Evolutionary conservation across 192 early-diverging fungal species (phyloP).

Genomic region (Coemansia sp.): DNA sequence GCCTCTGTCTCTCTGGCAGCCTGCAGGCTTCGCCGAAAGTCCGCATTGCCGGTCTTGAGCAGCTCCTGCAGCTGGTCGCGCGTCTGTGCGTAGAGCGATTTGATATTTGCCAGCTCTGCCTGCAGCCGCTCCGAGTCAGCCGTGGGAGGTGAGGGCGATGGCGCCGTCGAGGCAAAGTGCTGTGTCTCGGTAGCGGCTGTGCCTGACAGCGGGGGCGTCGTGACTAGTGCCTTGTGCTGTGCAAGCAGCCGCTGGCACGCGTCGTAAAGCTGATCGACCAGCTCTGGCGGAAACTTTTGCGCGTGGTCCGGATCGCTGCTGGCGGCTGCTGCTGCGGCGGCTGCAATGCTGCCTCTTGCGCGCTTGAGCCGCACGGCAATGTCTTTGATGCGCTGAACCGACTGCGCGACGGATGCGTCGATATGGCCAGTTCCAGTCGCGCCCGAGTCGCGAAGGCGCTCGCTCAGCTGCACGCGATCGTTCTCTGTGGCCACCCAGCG

Average conservation of each 20-base stretch:
- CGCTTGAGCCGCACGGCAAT: too few species aligned
- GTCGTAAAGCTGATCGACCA: too few species aligned
- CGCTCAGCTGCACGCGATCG: constrained; percentile 25
- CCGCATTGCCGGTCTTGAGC: constrained; percentile 17
- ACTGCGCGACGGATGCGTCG: too few species aligned
- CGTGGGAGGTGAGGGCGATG: background rate
- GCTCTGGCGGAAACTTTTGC: too few species aligned
- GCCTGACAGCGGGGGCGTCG: too few species aligned
- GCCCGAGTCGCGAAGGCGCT: background rate
- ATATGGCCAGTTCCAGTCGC: too few species aligned
- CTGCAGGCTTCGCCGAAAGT: constrained; percentile 14
- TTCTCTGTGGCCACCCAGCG: constrained; percentile 45
- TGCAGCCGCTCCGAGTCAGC: constrained; percentile 23
- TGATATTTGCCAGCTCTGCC: constrained; percentile 36
- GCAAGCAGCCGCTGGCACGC: constrained; percentile 2
- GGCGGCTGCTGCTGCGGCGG: background rate
- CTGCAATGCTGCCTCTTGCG: too few species aligned
- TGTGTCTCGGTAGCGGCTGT: background rate
- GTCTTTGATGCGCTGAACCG: too few species aligned
- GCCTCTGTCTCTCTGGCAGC: constrained; percentile 11
- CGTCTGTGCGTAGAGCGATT: constrained; percentile 46
- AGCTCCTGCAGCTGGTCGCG: constrained; percentile 50
- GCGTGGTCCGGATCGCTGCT: too few species aligned
- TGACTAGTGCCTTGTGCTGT: background rate
- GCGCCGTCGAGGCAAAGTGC: background rate